These are phyloP conservation scores for Aspergillus versicolor DNA, from an alignment of 2,329 filamentous ascomycete genomes.

Conservation along the genomic window DNA sequence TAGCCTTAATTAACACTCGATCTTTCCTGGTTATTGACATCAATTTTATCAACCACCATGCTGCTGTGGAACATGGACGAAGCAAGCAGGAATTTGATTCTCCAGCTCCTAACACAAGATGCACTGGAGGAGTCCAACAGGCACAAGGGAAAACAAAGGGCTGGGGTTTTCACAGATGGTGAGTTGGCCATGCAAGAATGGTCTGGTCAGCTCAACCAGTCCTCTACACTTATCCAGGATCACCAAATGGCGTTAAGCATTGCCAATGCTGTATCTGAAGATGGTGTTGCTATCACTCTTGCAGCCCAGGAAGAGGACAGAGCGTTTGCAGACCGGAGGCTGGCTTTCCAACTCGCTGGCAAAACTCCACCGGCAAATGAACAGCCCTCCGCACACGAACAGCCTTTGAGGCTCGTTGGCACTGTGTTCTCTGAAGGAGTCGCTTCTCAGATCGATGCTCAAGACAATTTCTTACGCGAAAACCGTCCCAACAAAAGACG, in stretches of 20 bases:
- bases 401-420: slow-evolving; percentile 1
- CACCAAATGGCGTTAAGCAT: slow-evolving; percentile 7
- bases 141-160: background rate
- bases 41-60: background rate
- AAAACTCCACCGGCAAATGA: background rate
- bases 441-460: background rate
- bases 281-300: slow-evolving; percentile 7
- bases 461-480: background rate
- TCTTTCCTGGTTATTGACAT: background rate
- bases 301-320: slow-evolving; percentile 10
- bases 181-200: slow-evolving; percentile 6
- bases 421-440: background rate
- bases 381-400: background rate
- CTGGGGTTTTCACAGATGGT: background rate
- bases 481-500: background rate
- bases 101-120: slow-evolving; percentile 2
- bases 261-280: slow-evolving; percentile 1
- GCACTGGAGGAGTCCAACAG: background rate
- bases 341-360: slow-evolving; percentile 1
- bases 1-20: background rate
- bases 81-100: background rate
- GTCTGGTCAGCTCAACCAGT: slow-evolving; percentile 3
- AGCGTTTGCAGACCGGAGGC: background rate
- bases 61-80: slow-evolving; percentile 2
- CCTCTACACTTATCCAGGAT: background rate